Evolutionary conservation across 768 basidiomycete species (phyloP), one percentile per base, ranked within the genome.

Genomic region (Termitomyces sp.): DNA sequence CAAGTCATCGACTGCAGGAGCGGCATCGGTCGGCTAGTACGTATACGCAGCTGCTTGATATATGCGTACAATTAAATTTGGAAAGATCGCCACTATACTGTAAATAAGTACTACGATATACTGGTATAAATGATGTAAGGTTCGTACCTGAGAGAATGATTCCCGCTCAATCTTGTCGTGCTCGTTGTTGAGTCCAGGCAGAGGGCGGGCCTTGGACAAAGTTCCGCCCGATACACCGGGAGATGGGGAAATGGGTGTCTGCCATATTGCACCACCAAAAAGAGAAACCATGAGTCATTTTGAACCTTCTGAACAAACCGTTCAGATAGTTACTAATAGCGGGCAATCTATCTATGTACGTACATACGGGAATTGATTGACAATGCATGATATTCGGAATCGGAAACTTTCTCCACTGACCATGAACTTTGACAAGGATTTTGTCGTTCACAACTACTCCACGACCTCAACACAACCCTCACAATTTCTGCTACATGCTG

Each of bases 381-480:
- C 25, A 25, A 1, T 25, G 25, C 25, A 25, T 53, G 7, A 2
- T n/a, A 5, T 43, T 56, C 55, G 55, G 55, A 56, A 45, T 42
- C 55, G 31, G 55, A 56, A 34, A 56, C 17, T 25, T 25, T 25
- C 11, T 20, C 15, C n/a, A 36, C 9, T 9, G 9, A 58, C 1
- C 8, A 59, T 51, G 49, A 9, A 40, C 50, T 51, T 59, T 20
- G 50, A 59, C 31, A 50, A 15, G 20, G 38, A 59, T 34, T 59
- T 59, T 12, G 20, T 52, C 29, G 49, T 59, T 25, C 58, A 59
- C 12, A 52, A 59, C 17, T 59, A 59, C 29, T 52, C 50, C 29
- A 17, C n/a, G 20, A 45, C 38, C 20, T 49, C 57, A 15, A 43
- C 50, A 14, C 58, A 42, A 15, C 38, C 58, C 32, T 36, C 48